Evolutionary conservation across 2,329 filamentous ascomycete genomes (phyloP), one percentile per base, ranked within the genome.

Genomic region (Nannizzia gypsea): DNA sequence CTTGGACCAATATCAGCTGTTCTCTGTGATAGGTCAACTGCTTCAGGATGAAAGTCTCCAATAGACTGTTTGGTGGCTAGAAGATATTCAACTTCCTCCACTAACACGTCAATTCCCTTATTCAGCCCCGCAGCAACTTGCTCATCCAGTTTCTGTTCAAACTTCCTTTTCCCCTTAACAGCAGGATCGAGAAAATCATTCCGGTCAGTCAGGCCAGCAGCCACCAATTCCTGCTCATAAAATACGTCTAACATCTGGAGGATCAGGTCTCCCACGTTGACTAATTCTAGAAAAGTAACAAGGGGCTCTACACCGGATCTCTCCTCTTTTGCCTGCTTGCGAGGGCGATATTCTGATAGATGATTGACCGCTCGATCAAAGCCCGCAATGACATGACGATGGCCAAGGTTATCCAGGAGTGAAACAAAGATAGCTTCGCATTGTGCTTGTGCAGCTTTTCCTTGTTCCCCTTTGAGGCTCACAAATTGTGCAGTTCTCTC

Each of bases 161-260:
- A 99, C 65, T 89, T 90, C 77, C 96, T 97, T 82, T 99, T 99
- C 64, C 93, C 91, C 67, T 96, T 87, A 34, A 88, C 88, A 0
- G 91, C 89, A 20, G 90, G 88, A 69, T 95, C 90, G 55, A 99
- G 79, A 68, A 99, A 99, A 74, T 99, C 93, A 70, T 95, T 95
- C 48, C 88, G 85, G 70, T 97, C 92, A 1, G 88, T 88, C 58
- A 99, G 85, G 67, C 88, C 88, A 13, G 88, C 83, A 0, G 84
- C 82, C 4, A 90, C 84, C 28, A 99, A 82, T 75, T 99, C 93
- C 74, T 97, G 93, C 70, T 95, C 88, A 74, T 95, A 99, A 71
- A 99, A 99, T 36, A 99, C 90, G 70, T 99, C 93, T 61, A 99
- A 84, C 93, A 99, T 99, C 72, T 99, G 93, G 62, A 95, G 90